Conservation (phyloP, 257 asterid genomes). For the Vinca minor region DNA sequence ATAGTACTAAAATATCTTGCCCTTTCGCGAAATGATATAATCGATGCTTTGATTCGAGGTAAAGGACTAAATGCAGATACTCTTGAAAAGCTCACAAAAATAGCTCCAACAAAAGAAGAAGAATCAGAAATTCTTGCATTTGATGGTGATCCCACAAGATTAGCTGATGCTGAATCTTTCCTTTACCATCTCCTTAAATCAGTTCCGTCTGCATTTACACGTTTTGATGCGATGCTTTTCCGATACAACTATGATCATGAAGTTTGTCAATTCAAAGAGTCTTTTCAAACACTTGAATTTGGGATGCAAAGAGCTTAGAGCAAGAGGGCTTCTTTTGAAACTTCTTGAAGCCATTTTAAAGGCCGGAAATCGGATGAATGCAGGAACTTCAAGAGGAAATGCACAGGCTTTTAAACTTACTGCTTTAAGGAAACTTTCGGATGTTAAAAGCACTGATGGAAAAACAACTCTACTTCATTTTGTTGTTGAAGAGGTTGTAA, state of each 20-base stretch:
- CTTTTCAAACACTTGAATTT: slow-evolving; percentile 44
- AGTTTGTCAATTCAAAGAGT: slow-evolving; percentile 37
- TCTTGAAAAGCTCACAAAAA: slow-evolving; percentile 54
- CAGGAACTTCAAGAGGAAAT: slow-evolving; percentile 79
- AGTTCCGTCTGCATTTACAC: slow-evolving; percentile 68
- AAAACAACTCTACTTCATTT: slow-evolving; percentile 77
- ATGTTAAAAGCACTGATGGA: slow-evolving; percentile 82
- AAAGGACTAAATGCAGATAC: slow-evolving; percentile 52
- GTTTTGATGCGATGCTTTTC: slow-evolving; percentile 70
- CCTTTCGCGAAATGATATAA: slow-evolving; percentile 47
- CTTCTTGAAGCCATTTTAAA: slow-evolving; percentile 85
- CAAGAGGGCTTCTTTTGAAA: slow-evolving; percentile 71
- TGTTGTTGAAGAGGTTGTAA: slow-evolving; percentile 80
- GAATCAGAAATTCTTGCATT: slow-evolving; percentile 46
- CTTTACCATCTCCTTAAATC: slow-evolving; percentile 73
- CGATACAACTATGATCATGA: slow-evolving; percentile 47
- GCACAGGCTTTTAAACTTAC: slow-evolving; percentile 83
- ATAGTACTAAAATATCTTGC: slow-evolving; percentile 67
- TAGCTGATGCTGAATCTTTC: slow-evolving; percentile 87
- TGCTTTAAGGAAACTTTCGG: slow-evolving; percentile 67
- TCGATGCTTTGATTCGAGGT: slow-evolving; percentile 56
- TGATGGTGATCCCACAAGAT: slow-evolving; percentile 62
- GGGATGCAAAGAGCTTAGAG: slow-evolving; percentile 68
- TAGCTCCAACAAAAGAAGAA: slow-evolving; percentile 70
- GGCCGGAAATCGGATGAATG: slow-evolving; percentile 82